These are phyloP conservation scores for Glomus cerebriforme DNA, from an alignment of 192 early-diverging fungal genomes.

Conservation along the genomic window DNA sequence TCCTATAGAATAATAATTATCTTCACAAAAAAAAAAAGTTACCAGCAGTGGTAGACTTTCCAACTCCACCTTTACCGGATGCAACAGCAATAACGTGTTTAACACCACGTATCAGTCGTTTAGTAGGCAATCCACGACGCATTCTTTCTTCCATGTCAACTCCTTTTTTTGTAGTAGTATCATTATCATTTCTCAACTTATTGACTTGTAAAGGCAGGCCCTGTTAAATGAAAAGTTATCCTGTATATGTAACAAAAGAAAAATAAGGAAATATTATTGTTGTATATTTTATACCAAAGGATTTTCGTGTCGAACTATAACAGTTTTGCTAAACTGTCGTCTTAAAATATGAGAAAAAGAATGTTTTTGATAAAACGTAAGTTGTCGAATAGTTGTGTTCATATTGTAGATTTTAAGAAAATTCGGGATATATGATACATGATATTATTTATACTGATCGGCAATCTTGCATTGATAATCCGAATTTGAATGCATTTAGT, in stretches of 20 bases:
- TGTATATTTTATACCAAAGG: conserved; percentile 1
- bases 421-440: no score
- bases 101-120: conserved; percentile 69
- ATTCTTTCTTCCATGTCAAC: conserved; percentile 38
- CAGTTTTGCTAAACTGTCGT: neutral
- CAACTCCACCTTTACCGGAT: conserved; percentile 91
- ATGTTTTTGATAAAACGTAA: neutral
- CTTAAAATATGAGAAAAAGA: neutral
- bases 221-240: neutral
- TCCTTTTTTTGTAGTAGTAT: conserved; percentile 5
- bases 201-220: neutral
- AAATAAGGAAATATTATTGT: neutral
- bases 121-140: conserved; percentile 70
- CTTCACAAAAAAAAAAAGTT: conserved; percentile 4
- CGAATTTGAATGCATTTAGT: no score
- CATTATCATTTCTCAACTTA: conserved; percentile 40
- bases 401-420: neutral
- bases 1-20: neutral
- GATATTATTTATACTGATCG: no score
- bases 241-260: neutral
- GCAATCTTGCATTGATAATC: no score
- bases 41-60: conserved; percentile 87
- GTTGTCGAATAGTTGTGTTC: neutral
- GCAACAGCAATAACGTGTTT: conserved; percentile 78
- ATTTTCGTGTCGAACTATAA: neutral